Conservation (phyloP, 2,329 filamentous ascomycete genomes). For the Chaetomium globosum region DNA sequence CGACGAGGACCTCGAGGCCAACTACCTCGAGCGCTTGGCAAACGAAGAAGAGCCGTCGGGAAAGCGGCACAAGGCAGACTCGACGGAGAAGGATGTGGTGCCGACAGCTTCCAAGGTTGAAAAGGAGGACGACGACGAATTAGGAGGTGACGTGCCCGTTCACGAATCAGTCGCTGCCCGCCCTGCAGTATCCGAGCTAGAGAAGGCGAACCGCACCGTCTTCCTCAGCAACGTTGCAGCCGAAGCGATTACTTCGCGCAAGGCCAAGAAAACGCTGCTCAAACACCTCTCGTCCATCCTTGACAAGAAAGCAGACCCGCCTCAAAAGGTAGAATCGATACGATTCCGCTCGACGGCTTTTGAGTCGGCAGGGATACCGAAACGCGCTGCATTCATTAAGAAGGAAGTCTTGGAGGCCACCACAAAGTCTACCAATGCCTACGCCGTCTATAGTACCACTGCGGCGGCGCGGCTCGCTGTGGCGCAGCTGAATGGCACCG, state of each 20-base stretch:
- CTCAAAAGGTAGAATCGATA: constrained; percentile 82
- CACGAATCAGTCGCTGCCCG: constrained; percentile 61
- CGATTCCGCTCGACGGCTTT: constrained; percentile 95
- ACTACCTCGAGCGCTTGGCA: constrained; percentile 68
- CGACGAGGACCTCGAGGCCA: constrained; percentile 69
- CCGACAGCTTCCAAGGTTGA: constrained; percentile 42
- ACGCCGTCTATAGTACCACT: constrained; percentile 80
- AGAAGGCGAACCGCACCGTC: constrained; percentile 86
- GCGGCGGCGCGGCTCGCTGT: constrained; percentile 76
- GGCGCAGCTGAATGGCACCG: constrained; percentile 76
- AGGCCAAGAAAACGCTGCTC: constrained; percentile 75
- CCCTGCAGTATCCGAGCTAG: constrained; percentile 65
- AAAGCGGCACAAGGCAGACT: constrained; percentile 56
- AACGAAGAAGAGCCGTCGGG: constrained; percentile 59
- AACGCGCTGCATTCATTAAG: constrained; percentile 91
- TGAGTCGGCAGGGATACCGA: constrained; percentile 73
- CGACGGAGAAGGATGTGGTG: constrained; percentile 37
- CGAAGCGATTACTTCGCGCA: constrained; percentile 78
- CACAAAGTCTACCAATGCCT: constrained; percentile 90
- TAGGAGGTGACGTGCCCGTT: constrained; percentile 50
- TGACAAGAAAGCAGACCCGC: constrained; percentile 51
- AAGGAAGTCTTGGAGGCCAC: constrained; percentile 89
- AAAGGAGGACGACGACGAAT: constrained; percentile 40
- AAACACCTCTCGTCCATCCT: constrained; percentile 79
- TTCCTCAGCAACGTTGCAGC: constrained; percentile 91